Evolutionary conservation across 2,329 filamentous ascomycete species (phyloP), one percentile per base, ranked within the genome.

Genomic region (Aspergillus arachidicola): DNA sequence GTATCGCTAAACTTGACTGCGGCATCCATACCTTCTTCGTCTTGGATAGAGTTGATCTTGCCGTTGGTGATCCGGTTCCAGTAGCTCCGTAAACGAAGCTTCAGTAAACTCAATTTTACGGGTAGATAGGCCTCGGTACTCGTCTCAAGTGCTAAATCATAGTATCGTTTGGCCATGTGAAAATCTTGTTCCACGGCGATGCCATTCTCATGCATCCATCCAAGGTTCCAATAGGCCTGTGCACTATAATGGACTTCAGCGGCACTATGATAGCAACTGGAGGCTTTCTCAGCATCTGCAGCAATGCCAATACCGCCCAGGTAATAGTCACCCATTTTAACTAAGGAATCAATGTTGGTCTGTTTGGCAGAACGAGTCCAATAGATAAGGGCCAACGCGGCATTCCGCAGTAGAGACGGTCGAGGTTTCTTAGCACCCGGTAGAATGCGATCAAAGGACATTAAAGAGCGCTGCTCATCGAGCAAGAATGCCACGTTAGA

Each of bases 171-270:
- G 2, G 96, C 95, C 61, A 99, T 88, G 74, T 99, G 95, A 76
- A 96, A 99, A 75, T 99, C 95, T 75, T 99, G 95, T 60, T 91
- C 90, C 23, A 98, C 86, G 2, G 94, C 93, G 57, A 98, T 85
- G 9, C 95, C 95, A 73, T 98, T 97, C 79, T 99, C 95, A 73
- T 99, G 93, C 94, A 99, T 98, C 95, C 95, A 99, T 6, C 95
- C 96, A 16, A 99, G 83, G 72, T 99, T 98, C 87, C 93, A 99
- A 62, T 97, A 87, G 16, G 96, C 95, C 79, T 99, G 96, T 2
- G 94, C 95, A 70, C 93, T 96, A 73, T 93, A 91, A 69, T 94
- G 89, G 64, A 91, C 93, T 74, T 99, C 95, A 0, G 94, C 94
- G 1, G 95, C 95, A 4, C 92, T 91, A 59, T 91, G 90, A 72